phyloP scores from a whole-genome alignment of 225 moss, liverwort and hornwort genomes.

The Asterella californica region DNA sequence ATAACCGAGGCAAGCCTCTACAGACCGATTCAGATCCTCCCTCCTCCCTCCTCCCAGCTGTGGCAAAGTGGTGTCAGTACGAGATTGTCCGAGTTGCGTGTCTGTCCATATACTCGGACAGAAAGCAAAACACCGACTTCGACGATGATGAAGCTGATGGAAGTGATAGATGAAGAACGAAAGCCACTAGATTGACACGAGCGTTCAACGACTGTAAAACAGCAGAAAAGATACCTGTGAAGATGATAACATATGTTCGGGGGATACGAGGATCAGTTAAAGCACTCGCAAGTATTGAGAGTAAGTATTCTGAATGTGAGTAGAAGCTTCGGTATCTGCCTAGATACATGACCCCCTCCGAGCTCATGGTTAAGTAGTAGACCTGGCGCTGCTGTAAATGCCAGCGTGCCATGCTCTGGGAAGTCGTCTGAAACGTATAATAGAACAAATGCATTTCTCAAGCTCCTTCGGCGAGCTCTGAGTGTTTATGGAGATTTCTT shows the following conservation, averaged over 20 bases:
- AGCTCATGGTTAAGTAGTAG: too few relatives aligned
- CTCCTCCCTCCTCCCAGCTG: neutral
- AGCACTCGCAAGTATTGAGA: too few relatives aligned
- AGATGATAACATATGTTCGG: neutral
- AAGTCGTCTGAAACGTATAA: too few relatives aligned
- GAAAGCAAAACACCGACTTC: neutral
- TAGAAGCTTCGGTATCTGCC: too few relatives aligned
- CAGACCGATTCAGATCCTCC: neutral
- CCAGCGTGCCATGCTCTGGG: too few relatives aligned
- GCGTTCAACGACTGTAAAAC: neutral
- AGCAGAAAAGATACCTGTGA: neutral
- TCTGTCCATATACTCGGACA: neutral
- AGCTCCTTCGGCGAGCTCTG: too few relatives aligned
- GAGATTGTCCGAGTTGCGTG: neutral
- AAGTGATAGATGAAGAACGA: neutral
- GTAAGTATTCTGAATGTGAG: too few relatives aligned
- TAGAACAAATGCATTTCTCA: too few relatives aligned
- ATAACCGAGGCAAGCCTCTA: constrained; percentile 1
- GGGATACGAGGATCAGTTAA: too few relatives aligned
- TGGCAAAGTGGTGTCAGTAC: neutral
- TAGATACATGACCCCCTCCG: too few relatives aligned
- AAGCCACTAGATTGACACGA: neutral
- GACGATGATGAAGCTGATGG: neutral
- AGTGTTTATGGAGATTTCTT: too few relatives aligned
- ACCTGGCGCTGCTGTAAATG: too few relatives aligned